These are phyloP conservation scores for Schizosaccharomyces cryophilus DNA, from an alignment of 805 yeast genomes.

Conservation along the genomic window DNA sequence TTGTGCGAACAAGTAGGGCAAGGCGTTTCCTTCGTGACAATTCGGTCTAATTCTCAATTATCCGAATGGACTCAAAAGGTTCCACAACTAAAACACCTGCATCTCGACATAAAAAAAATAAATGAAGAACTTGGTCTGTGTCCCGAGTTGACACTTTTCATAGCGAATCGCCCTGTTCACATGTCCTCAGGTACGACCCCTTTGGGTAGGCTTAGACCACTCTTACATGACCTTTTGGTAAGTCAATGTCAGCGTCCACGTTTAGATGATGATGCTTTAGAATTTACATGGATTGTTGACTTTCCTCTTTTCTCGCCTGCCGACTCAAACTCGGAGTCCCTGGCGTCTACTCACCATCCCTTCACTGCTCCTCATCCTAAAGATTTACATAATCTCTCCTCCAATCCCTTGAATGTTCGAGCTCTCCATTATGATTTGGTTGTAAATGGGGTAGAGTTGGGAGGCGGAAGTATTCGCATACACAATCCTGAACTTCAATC, in stretches of 20 bases:
- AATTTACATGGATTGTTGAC: constrained; percentile 50
- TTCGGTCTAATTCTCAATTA: not conserved
- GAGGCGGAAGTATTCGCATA: constrained; percentile 91
- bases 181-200: not conserved
- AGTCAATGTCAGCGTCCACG: not conserved
- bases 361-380: constrained; percentile 70
- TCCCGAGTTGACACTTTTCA: not conserved
- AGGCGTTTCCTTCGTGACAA: not conserved
- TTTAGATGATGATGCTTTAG: not conserved
- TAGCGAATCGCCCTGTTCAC: not conserved
- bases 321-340: constrained; percentile 11
- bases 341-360: constrained; percentile 75
- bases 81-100: not conserved
- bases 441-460: constrained; percentile 79
- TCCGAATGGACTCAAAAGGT: not conserved
- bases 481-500: constrained; percentile 65
- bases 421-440: constrained; percentile 93
- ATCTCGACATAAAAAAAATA: not conserved
- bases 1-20: not conserved
- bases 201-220: not conserved
- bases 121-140: not conserved
- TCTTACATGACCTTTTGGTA: not conserved
- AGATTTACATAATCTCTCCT: constrained; percentile 17
- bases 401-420: constrained; percentile 19
- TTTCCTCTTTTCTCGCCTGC: constrained; percentile 78